Conservation (phyloP, 1,139 yeast species). For the Pichia sp. region DNA sequence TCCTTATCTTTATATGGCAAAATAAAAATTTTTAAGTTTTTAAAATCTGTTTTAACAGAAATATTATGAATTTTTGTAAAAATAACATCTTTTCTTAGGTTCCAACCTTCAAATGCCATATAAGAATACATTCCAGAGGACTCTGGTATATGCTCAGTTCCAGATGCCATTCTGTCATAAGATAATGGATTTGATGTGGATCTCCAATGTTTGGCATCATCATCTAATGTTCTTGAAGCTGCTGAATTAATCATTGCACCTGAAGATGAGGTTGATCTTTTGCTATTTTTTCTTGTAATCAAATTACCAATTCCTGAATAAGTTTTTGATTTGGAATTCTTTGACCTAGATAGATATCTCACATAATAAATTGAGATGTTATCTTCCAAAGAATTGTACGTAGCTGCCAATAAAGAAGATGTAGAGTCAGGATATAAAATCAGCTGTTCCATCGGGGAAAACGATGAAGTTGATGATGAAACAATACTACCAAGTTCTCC, state of each 20-base stretch:
- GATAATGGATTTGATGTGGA: constrained; percentile 54
- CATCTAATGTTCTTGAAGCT: constrained; percentile 38
- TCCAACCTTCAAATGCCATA: constrained; percentile 19
- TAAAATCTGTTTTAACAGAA: constrained; percentile 28
- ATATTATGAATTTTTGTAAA: constrained; percentile 53
- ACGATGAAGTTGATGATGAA: constrained; percentile 63
- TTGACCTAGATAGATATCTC: constrained; percentile 33
- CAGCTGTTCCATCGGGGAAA: constrained; percentile 53
- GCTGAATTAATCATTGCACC: constrained; percentile 36
- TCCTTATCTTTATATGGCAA: constrained; percentile 50
- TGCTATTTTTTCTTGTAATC: constrained; percentile 19
- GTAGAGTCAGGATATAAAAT: constrained; percentile 42
- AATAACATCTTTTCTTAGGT: constrained; percentile 59
- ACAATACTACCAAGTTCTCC: constrained; percentile 62
- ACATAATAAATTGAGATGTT: constrained; percentile 45
- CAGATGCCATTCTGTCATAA: constrained; percentile 55
- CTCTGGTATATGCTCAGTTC: constrained; percentile 25
- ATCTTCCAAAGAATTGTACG: constrained; percentile 42
- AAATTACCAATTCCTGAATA: constrained; percentile 14
- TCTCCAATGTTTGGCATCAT: constrained; percentile 39
- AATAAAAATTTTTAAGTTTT: constrained; percentile 38
- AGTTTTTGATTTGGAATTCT: constrained; percentile 12
- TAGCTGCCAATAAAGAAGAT: constrained; percentile 42
- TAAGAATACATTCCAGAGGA: constrained; percentile 5
- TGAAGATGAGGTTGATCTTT: constrained; percentile 19